phyloP scores from a whole-genome alignment of 1,139 yeast species.

The Yarrowia galli region DNA sequence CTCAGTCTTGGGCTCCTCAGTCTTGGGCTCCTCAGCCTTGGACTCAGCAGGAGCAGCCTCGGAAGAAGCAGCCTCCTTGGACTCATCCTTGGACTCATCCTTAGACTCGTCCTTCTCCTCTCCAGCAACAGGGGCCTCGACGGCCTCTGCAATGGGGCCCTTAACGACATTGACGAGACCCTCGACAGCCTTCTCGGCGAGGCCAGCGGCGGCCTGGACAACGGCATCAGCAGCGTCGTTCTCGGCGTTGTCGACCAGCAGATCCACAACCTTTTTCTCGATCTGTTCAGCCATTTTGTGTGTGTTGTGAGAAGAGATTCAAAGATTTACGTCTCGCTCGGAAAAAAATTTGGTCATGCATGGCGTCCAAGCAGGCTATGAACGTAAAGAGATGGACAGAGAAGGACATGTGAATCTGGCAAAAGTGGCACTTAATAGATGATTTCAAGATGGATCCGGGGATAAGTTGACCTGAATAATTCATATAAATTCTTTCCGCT shows the following conservation, averaged over 20 bases:
- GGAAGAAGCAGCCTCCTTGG: conserved; percentile 39
- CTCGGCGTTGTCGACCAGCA: conserved; percentile 40
- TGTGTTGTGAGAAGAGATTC: conserved; percentile 9
- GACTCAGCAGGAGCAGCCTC: not conserved
- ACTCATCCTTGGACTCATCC: not conserved
- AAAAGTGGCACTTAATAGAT: no score
- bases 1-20: conserved; percentile 40
- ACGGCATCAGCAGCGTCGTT: conserved; percentile 41
- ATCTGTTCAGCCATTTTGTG: conserved; percentile 36
- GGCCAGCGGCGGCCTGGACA: conserved; percentile 39
- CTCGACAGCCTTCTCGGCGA: conserved; percentile 36
- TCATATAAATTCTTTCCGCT: not conserved
- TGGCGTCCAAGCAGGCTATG: not conserved
- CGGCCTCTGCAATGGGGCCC: conserved; percentile 40
- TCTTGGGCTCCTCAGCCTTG: not conserved
- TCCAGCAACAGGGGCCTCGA: conserved; percentile 39
- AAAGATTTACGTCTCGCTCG: conserved; percentile 7
- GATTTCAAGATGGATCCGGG: no score
- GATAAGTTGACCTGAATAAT: not conserved
- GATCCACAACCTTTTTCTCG: conserved; percentile 41
- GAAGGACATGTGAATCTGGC: no score
- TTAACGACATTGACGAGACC: conserved; percentile 40
- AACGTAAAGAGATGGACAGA: not conserved
- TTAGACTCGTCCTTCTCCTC: conserved; percentile 40
- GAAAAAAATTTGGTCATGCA: conserved; percentile 26